These are phyloP conservation scores for Hanseniaspora uvarum DNA, from an alignment of 1,139 yeast genomes.

Conservation along the genomic window DNA sequence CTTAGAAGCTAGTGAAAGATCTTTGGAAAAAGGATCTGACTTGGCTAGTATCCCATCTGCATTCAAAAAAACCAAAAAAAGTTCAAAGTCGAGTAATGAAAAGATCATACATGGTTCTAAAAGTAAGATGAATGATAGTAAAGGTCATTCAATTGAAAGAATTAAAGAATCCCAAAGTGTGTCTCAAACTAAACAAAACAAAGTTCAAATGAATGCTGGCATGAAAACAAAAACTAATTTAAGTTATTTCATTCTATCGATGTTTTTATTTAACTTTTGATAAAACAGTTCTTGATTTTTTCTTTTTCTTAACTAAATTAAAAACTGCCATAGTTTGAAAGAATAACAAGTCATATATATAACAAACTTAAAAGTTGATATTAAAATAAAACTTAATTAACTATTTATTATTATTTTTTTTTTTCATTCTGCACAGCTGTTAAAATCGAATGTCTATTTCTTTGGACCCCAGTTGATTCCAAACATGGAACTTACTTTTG, in stretches of 20 bases:
- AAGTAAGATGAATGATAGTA: neutral
- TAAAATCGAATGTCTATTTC: conserved; percentile 29
- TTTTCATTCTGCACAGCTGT: no score
- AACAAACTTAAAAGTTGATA: neutral
- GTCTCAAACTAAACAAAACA: neutral
- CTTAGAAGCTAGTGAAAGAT: neutral
- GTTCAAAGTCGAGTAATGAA: neutral
- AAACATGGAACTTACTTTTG: conserved; percentile 45
- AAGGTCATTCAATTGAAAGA: neutral
- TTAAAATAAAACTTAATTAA: neutral
- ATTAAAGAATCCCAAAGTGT: neutral
- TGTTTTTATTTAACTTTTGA: neutral
- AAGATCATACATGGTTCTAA: neutral
- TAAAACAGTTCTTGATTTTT: neutral
- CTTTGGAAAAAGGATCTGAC: neutral
- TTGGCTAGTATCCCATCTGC: neutral
- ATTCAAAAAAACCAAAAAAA: neutral
- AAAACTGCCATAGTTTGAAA: neutral
- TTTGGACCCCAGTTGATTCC: conserved; percentile 83
- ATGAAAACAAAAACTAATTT: neutral
- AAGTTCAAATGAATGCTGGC: neutral
- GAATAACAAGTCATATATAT: neutral
- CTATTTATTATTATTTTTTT: no score
- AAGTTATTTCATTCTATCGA: neutral
- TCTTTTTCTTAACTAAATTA: no score